These are phyloP conservation scores for Sugiyamaella xylanicola DNA, from an alignment of 1,139 yeast species.

Conservation along the genomic window DNA sequence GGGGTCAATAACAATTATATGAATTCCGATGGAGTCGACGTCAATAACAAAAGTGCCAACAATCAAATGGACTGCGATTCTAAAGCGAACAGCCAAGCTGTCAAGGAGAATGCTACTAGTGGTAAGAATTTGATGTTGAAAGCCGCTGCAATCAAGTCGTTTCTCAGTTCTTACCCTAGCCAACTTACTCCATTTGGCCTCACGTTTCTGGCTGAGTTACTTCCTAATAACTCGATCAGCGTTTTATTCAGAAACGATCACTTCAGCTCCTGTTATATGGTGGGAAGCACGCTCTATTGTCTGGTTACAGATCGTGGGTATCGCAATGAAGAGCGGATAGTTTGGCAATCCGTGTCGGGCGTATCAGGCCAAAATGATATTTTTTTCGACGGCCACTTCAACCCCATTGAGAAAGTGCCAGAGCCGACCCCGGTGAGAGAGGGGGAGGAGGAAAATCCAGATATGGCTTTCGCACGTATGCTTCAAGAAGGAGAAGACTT, in stretches of 20 bases:
- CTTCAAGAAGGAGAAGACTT: no score
- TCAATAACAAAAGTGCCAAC: no score
- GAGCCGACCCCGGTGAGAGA: no score
- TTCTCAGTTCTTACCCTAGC: constrained; percentile 59
- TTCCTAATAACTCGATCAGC: constrained; percentile 54
- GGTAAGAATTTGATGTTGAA: no score
- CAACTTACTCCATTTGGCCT: constrained; percentile 74
- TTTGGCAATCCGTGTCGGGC: constrained; percentile 76
- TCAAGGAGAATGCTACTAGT: no score
- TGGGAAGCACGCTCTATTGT: constrained; percentile 53
- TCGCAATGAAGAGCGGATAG: constrained; percentile 50
- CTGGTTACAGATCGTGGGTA: constrained; percentile 78
- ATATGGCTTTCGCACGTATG: constrained; percentile 52
- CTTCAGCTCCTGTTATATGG: constrained; percentile 69
- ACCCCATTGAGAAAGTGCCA: constrained; percentile 14
- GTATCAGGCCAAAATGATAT: constrained; percentile 66
- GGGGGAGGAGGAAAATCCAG: no score
- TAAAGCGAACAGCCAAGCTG: no score
- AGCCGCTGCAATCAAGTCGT: constrained; percentile 38
- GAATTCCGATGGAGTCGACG: no score
- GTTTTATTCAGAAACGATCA: constrained; percentile 86
- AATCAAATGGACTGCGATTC: constrained; percentile 4
- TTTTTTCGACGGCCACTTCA: constrained; percentile 59
- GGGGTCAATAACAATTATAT: no score
- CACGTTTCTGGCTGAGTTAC: constrained; percentile 43